phyloP scores from a whole-genome alignment of 75 land plant genomes.

The Cryptomeria japonica region DNA sequence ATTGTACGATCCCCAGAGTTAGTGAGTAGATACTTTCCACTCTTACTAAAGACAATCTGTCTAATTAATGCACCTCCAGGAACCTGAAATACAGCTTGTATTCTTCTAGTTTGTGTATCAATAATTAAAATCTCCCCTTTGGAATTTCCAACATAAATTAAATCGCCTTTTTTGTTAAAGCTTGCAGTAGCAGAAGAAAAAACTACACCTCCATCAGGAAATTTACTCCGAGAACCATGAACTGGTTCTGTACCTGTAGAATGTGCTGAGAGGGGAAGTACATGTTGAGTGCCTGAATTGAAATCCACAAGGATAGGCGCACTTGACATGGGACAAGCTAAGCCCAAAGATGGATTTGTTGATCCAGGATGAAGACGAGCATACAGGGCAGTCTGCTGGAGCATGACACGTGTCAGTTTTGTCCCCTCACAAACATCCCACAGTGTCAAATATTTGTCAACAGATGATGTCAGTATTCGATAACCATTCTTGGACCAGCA shows the following conservation, averaged over 20 bases:
- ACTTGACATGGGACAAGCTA: conserved; percentile 89
- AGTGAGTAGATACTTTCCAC: conserved; percentile 84
- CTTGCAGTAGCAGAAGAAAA: conserved; percentile 81
- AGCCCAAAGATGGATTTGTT: conserved; percentile 56
- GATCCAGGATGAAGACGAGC: conserved; percentile 87
- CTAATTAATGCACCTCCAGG: conserved; percentile 74
- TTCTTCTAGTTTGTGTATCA: conserved; percentile 44
- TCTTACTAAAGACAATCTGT: conserved; percentile 85
- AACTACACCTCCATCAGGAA: conserved; percentile 60
- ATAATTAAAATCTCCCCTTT: conserved; percentile 89
- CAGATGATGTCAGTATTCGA: conserved; percentile 72
- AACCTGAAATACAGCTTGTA: conserved; percentile 53
- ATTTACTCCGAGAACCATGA: conserved; percentile 54
- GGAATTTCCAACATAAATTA: conserved; percentile 88
- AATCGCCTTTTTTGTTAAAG: conserved; percentile 88
- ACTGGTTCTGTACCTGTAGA: conserved; percentile 29
- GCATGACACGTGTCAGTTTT: conserved; percentile 49
- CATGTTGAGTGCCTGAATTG: conserved; percentile 45
- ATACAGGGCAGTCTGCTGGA: conserved; percentile 79
- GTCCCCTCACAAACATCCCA: conserved; percentile 81
- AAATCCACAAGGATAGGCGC: conserved; percentile 92
- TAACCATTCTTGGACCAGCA: conserved; percentile 96
- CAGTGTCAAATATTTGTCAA: conserved; percentile 83
- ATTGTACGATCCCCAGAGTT: conserved; percentile 88
- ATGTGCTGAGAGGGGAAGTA: conserved; percentile 64